Conservation (phyloP, 257 asterid species). For the Gynochthodes officinalis region DNA sequence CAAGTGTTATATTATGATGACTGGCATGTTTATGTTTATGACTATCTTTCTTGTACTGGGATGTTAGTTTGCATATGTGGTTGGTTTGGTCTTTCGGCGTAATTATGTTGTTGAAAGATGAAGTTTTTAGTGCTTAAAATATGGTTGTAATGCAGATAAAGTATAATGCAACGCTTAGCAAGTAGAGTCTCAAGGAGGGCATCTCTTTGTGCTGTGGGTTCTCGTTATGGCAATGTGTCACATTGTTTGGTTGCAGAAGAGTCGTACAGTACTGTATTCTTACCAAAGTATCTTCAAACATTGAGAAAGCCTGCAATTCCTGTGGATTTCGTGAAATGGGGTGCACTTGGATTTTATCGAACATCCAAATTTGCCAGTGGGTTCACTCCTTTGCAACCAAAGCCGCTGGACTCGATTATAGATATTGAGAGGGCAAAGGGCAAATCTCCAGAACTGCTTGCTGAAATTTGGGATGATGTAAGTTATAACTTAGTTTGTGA, state of each 20-base stretch:
- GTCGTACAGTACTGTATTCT: slow-evolving; percentile 24
- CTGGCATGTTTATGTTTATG: too few relatives aligned
- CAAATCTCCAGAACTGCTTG: slow-evolving; percentile 71
- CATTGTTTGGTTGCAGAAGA: slow-evolving; percentile 26
- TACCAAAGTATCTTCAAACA: slow-evolving; percentile 29
- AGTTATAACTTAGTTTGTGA: slow-evolving; percentile 19
- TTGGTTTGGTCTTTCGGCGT: not conserved
- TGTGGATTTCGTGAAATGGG: slow-evolving; percentile 38
- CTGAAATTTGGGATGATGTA: slow-evolving; percentile 92
- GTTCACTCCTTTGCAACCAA: slow-evolving; percentile 64
- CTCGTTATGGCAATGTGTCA: slow-evolving; percentile 14
- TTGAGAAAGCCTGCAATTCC: slow-evolving; percentile 32
- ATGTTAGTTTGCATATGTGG: not conserved
- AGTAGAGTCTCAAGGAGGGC: slow-evolving; percentile 18
- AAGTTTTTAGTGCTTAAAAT: not conserved
- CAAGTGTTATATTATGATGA: too few relatives aligned
- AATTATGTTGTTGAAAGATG: not conserved
- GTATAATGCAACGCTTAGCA: slow-evolving; percentile 18
- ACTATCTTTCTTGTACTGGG: too few relatives aligned
- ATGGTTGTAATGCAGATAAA: slow-evolving; percentile 28
- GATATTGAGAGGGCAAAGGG: slow-evolving; percentile 71
- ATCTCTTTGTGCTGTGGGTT: not conserved
- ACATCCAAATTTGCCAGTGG: slow-evolving; percentile 72
- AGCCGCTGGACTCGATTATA: slow-evolving; percentile 68
- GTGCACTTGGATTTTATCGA: slow-evolving; percentile 47